These are phyloP conservation scores for Aspergillus carbonarius DNA, from an alignment of 2,329 filamentous ascomycete species.

Conservation along the genomic window DNA sequence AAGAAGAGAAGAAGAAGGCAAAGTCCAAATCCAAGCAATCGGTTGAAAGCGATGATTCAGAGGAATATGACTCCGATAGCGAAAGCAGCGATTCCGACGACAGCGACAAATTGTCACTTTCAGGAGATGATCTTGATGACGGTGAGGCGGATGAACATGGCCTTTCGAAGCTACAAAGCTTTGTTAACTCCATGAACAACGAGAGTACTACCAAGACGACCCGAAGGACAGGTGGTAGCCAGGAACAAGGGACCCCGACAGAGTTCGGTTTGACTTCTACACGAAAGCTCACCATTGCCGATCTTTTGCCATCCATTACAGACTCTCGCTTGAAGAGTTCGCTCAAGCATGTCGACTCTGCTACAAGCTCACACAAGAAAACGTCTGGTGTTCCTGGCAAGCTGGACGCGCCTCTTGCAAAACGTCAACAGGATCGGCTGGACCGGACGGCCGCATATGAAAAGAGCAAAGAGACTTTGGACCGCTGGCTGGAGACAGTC, in stretches of 20 bases:
- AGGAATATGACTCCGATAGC: constrained; percentile 43
- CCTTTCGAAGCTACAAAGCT: constrained; percentile 64
- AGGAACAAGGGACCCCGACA: constrained; percentile 62
- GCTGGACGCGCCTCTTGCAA: constrained; percentile 77
- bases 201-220: constrained; percentile 36
- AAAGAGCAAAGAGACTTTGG: constrained; percentile 86
- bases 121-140: constrained; percentile 30
- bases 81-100: constrained; percentile 40
- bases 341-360: constrained; percentile 65
- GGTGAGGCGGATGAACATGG: constrained; percentile 38
- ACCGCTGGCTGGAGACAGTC: constrained; percentile 91
- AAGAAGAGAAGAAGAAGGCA: constrained; percentile 33
- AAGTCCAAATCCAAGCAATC: constrained; percentile 28
- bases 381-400: constrained; percentile 62
- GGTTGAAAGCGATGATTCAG: constrained; percentile 32
- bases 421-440: constrained; percentile 80
- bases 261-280: constrained; percentile 60
- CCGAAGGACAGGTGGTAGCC: constrained; percentile 47
- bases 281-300: constrained; percentile 70
- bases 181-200: constrained; percentile 65
- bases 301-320: constrained; percentile 70
- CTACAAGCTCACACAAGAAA: constrained; percentile 43
- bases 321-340: constrained; percentile 76
- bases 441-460: constrained; percentile 81
- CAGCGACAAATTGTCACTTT: constrained; percentile 38